These are phyloP conservation scores for Rhodomyrtus psidioides DNA, from an alignment of 441 rosid species.

Conservation along the genomic window DNA sequence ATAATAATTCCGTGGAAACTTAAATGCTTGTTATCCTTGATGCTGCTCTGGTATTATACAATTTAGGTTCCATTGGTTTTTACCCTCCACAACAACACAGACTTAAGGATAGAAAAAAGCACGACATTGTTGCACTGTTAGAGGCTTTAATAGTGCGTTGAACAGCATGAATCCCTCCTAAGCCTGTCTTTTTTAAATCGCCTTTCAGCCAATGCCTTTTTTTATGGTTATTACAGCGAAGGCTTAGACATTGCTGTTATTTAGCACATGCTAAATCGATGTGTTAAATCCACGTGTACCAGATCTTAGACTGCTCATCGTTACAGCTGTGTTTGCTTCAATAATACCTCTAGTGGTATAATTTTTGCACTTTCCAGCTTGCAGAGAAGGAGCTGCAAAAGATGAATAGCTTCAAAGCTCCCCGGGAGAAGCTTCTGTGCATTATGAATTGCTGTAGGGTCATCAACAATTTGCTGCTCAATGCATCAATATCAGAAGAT, in stretches of 20 bases:
- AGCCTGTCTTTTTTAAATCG: background rate
- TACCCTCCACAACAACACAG: background rate
- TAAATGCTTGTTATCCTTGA: background rate
- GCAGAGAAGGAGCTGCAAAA: conserved; percentile 48
- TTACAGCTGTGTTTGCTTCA: background rate
- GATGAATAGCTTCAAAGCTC: conserved; percentile 34
- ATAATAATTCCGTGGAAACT: background rate
- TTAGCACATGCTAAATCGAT: background rate
- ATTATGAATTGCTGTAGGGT: conserved; percentile 44
- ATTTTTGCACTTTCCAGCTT: conserved; percentile 27
- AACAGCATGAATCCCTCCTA: background rate
- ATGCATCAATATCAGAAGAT: conserved; percentile 45
- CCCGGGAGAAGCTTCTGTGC: conserved; percentile 43
- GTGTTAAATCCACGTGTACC: background rate
- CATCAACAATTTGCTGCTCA: conserved; percentile 42
- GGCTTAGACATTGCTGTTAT: background rate
- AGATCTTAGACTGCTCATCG: background rate
- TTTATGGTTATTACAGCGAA: background rate
- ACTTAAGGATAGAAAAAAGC: background rate
- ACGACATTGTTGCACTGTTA: background rate
- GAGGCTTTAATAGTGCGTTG: background rate
- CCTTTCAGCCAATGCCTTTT: background rate
- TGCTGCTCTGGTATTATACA: background rate
- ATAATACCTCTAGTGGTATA: background rate
- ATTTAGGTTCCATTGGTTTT: background rate